phyloP scores from a whole-genome alignment of 2,329 filamentous ascomycete species.

The Aspergillus udagawae region DNA sequence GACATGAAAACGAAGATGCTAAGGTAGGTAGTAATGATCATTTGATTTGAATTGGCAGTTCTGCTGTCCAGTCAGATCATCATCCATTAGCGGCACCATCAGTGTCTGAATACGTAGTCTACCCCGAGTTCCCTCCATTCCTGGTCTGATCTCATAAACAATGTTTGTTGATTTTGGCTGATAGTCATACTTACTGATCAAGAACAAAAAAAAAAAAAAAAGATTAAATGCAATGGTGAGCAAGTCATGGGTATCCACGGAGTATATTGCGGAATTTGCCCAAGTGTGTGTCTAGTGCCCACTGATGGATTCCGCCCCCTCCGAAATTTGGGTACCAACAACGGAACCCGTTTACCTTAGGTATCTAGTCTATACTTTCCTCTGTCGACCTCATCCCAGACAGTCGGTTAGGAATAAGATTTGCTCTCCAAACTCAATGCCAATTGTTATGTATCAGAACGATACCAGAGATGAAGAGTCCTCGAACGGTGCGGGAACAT shows the following conservation, averaged over 20 bases:
- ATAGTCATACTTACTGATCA: not conserved
- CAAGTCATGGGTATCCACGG: not conserved
- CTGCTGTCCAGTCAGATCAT: not conserved
- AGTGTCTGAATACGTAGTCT: too few species aligned
- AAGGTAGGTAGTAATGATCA: not conserved
- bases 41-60: not conserved
- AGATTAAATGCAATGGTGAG: not conserved
- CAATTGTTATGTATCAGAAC: too few species aligned
- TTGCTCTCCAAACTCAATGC: not conserved
- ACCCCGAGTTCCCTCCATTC: not conserved
- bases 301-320: slow-evolving; percentile 3
- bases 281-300: not conserved
- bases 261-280: not conserved
- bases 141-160: not conserved
- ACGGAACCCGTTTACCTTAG: slow-evolving; percentile 6
- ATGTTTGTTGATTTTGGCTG: not conserved
- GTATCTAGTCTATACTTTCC: not conserved
- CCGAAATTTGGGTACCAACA: slow-evolving; percentile 16
- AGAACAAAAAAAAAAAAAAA: not conserved
- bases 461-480: not conserved
- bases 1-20: not conserved
- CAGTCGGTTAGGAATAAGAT: not conserved
- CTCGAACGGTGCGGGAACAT: not conserved
- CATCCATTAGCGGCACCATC: too few species aligned
- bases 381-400: not conserved